Evolutionary conservation across 805 yeast genomes (phyloP), one percentile per base, ranked within the genome.

Genomic region (Clavispora santaluciae): DNA sequence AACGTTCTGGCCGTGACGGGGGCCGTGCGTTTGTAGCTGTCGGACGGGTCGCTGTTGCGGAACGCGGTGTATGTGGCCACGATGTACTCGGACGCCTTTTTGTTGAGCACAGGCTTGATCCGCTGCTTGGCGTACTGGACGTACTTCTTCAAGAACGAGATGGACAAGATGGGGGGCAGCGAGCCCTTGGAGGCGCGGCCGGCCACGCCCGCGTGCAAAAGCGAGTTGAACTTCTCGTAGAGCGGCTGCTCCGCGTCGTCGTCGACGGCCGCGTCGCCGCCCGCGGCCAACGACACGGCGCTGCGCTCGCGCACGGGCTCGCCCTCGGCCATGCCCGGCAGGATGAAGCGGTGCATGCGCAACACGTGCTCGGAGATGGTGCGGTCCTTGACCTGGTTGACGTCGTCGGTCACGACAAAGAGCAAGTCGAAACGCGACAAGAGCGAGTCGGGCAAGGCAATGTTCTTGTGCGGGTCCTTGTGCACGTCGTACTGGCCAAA

Each of bases 1-100:
- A 91, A 72, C 4, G 98, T 93, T 80, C 99, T 86, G n/a, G 98
- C 95, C 2, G 99, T 91, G 50, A 91, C 86, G 26, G 99, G 98
- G 1, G 96, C 83, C 0, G 96, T 90, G 39, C 84, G 77, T 50
- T 81, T 85, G 55, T 81, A 83, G 45, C 64, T 70, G 29, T 73
- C 75, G 39, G 73, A 66, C 41, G 74, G 75, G 48, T 83, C 86
- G 23, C 49, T 47, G 60, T 89, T 90, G 68, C 99, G 78, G 49
- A 93, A 72, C 10, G 81, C 79, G 2, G 95, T 70, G 59, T 91
- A 93, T 13, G 85, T 78, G 40, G 75, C 77, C 17, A 89, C 93
- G 55, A 93, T 88, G 60, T 83, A 76, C 40, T 81, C 84, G 8
- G 89, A 76, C 1, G 98, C 96, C 36, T 69, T 76, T 45, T 79